Base-by-base conservation (phyloP, 2,329 filamentous ascomycete species). In the Alternaria conjuncta region DNA sequence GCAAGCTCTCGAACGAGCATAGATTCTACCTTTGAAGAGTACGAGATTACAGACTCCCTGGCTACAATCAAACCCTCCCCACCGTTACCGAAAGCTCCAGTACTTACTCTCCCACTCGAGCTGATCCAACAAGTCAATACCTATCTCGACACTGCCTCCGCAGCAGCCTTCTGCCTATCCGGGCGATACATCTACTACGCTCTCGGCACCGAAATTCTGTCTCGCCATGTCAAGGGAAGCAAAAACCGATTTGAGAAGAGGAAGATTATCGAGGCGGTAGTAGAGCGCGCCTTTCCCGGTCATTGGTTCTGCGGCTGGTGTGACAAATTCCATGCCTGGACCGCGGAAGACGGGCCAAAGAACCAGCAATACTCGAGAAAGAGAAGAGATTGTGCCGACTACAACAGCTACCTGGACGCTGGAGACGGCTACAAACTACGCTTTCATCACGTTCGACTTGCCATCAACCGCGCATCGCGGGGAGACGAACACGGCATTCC, bases 241-340 rank as follows among this genome's bases (percentile, higher is more conserved):
- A 60, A 55, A n/a, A 63, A 61, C 12, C 73, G 66, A 0, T 66
- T 73, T 30, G 68, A 75, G 15, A 71, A 69, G 26, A 63, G 76
- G 2, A 51, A 68, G 13, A 70, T 64, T 2, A 72, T 75, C 32
- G 70, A 73, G 54, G 62, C 58, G 1, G 70, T 77, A 6, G 69
- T 79, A 13, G 76, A 79, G 57, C 73, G 75, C 9, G 75, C 76
- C 1, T 76, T 79, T 44, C 74, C 75, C 1, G 69, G 67, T 1
- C 67, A 74, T 55, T 79, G 74, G 74, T 77, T 72, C 67, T 79
- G 76, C 60, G 71, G 73, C 3, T 79, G 75, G 75, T 79, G 76
- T 64, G 74, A 77, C 41, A 68, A 55, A 26, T 79, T 79, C 63
- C 76, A 79, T 28, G 9, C 45, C 1, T 74, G 70, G 70, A 36